Evolutionary conservation across 2,329 filamentous ascomycete species (phyloP).

Genomic region (Pestalotiopsis sp.): DNA sequence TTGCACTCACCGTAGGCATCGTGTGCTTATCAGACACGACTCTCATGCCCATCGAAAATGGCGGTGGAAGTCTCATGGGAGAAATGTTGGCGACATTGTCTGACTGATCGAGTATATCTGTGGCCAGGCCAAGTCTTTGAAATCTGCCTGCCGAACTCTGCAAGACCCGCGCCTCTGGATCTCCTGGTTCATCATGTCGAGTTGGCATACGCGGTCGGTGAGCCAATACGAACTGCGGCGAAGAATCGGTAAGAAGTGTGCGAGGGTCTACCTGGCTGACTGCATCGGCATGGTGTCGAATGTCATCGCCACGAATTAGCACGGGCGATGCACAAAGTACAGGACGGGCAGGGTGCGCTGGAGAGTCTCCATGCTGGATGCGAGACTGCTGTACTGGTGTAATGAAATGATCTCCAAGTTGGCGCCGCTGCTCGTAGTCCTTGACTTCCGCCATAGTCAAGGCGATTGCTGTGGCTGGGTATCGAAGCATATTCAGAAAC

Average conservation of each 20-base stretch:
- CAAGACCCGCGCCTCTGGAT: background rate
- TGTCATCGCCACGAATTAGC: background rate
- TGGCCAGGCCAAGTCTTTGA: background rate
- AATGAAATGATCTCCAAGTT: constrained; percentile 35
- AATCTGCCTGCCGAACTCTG: background rate
- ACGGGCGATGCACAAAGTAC: background rate
- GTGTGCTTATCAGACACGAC: constrained; percentile 29
- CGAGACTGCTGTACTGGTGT: constrained; percentile 22
- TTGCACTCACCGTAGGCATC: constrained; percentile 29
- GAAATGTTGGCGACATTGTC: background rate
- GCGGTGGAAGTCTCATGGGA: constrained; percentile 28
- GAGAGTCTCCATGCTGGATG: background rate
- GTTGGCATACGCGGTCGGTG: background rate
- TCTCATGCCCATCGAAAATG: constrained; percentile 30
- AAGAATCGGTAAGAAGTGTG: background rate
- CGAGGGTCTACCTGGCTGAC: background rate
- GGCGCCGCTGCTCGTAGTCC: constrained; percentile 37
- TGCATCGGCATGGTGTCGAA: background rate
- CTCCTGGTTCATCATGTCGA: background rate
- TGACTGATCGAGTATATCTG: background rate
- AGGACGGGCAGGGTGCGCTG: background rate
- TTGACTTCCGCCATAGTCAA: constrained; percentile 45
- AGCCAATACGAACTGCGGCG: background rate
- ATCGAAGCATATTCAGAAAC: constrained; percentile 40
- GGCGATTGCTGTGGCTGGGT: constrained; percentile 40